Evolutionary conservation across 192 early-diverging fungal genomes (phyloP), one percentile per base, ranked within the genome.

Genomic region (Diversispora epigaea): DNA sequence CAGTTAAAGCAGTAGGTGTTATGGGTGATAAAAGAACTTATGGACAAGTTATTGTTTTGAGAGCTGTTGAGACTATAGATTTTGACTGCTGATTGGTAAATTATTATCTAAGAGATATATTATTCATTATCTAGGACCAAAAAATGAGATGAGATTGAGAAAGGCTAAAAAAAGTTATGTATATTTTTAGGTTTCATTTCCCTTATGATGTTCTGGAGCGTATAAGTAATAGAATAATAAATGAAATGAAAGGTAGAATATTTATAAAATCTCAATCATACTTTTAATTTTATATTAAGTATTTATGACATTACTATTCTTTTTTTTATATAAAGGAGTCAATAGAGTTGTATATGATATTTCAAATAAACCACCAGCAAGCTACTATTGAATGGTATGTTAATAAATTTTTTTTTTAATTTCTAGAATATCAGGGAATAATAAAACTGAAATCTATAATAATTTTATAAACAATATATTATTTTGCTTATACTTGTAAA

Each of bases 11-110:
- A 56, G 97, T 99, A 40, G 97, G 97, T 64, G 97, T 99, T 68
- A 99, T 98, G 97, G 97, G 97, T 72, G 97, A 99, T 83, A 91
- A 93, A 86, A 91, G 97, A 69, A 99, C 97, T 6, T 99, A 99
- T 76, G 97, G 98, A 86, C 96, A 99, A 85, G 93, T 96, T 73
- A 98, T 99, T 89, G 92, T 91, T 43, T 87, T 99, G 77, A 91
- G 97, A 72, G 96, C 96, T 21, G 96, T 99, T 57, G 95, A 98
- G 78, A 92, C 95, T 68, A 93, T 86, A 64, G 94, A 99, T 82
- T 99, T 97, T 99, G 97, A 98, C 97, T 57, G 97, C 97, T 25
- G 97, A 99, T 81, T 91, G 90, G 90, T 85, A 52, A 76, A 7
- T 47, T 45, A 40, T 41, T 71, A 46, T 21, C n/a, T n/a, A n/a